Conservation (phyloP, 805 yeast species). For the Blastobotrys mokoenaii region DNA sequence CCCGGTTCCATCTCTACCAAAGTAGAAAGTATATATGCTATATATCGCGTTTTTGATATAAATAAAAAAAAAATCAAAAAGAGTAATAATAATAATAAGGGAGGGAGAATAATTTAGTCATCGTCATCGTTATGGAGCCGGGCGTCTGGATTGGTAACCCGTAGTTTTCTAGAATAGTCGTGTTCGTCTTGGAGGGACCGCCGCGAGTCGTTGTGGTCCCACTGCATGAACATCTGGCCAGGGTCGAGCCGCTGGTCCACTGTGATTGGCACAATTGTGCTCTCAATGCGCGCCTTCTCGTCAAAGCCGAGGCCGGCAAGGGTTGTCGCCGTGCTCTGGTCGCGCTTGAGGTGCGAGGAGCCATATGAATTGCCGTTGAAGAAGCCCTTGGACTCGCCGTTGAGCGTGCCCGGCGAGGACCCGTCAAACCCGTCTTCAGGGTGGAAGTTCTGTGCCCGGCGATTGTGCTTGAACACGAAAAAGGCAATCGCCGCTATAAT, state of each 20-base stretch:
- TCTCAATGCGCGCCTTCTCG: conserved; percentile 23
- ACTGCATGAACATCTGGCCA: conserved; percentile 39
- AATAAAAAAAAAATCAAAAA: too few species aligned
- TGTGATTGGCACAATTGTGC: conserved; percentile 26
- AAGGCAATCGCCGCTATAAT: conserved; percentile 38
- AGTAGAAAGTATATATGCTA: too few species aligned
- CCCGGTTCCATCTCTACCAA: too few species aligned
- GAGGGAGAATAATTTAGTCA: too few species aligned
- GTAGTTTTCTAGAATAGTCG: conserved; percentile 47
- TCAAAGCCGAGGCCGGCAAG: conserved; percentile 17
- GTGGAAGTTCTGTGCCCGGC: conserved; percentile 4
- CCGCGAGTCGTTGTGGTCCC: conserved; percentile 38
- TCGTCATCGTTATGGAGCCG: too few species aligned
- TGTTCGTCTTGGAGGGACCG: conserved; percentile 45
- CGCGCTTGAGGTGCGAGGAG: conserved; percentile 7
- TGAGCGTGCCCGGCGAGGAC: conserved; percentile 12
- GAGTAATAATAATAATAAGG: too few species aligned
- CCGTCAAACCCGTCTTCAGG: conserved; percentile 14
- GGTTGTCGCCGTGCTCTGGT: conserved; percentile 14
- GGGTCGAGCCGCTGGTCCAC: conserved; percentile 63
- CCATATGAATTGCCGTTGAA: conserved; percentile 1
- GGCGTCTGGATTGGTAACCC: conserved; percentile 42
- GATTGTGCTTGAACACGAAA: conserved; percentile 26
- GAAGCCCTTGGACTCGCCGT: conserved; percentile 7
- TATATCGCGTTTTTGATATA: too few species aligned